A percentile compares a stretch with the other conserved stretches of the same genome.
Evolutionary conservation across 805 yeast genomes (phyloP).

Genomic region (Saccharomycopsis schoenii): DNA sequence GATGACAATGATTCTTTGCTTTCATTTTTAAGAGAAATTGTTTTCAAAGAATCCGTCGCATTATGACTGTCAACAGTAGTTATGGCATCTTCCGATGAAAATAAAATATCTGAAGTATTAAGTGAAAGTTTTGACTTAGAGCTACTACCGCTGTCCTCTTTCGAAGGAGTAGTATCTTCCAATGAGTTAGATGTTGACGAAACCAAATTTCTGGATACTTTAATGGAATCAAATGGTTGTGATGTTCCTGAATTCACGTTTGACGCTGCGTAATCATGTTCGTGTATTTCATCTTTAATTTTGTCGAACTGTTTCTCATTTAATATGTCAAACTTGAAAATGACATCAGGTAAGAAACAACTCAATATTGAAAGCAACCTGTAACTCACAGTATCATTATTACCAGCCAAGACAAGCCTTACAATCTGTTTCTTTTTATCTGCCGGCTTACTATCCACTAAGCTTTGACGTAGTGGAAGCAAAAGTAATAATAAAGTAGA

Average conservation of each 20-base stretch:
- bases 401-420: constrained; percentile 10
- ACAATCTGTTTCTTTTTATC: constrained; percentile 10
- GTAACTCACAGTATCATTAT: constrained; percentile 10
- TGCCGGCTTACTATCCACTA: constrained; percentile 11
- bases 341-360: constrained; percentile 14
- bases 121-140: background rate
- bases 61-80: background rate
- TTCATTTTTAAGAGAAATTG: background rate
- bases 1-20: background rate
- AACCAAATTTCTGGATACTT: background rate
- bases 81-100: background rate
- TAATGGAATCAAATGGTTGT: background rate
- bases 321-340: constrained; percentile 12
- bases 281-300: background rate
- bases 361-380: constrained; percentile 11
- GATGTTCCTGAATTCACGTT: background rate
- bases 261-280: background rate
- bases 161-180: background rate
- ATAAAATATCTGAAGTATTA: background rate
- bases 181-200: background rate
- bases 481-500: constrained; percentile 10
- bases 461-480: constrained; percentile 6
- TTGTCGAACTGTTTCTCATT: constrained; percentile 3
- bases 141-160: background rate
- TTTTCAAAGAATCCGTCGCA: background rate